Conservation (phyloP, 2,329 filamentous ascomycete species). For the Neocucurbitaria cava region DNA sequence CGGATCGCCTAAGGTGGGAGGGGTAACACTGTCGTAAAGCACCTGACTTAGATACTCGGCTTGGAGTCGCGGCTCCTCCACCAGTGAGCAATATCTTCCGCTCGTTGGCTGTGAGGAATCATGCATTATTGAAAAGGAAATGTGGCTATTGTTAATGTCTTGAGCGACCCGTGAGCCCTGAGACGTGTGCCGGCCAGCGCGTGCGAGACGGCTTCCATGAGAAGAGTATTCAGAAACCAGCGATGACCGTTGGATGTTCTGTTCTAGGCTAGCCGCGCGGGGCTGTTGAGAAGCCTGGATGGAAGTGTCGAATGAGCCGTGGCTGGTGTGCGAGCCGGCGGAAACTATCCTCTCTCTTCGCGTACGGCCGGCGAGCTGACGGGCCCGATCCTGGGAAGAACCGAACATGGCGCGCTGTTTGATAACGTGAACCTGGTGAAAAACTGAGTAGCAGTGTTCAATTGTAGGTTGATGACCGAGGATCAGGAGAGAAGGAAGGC, state of each 20-base stretch:
- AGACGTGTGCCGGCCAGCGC: neutral
- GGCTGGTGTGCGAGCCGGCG: constrained; percentile 20
- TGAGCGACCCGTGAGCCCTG: neutral
- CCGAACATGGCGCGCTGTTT: constrained; percentile 37
- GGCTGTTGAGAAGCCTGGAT: constrained; percentile 13
- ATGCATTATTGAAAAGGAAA: neutral
- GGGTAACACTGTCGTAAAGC: constrained; percentile 23
- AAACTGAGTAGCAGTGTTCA: constrained; percentile 8
- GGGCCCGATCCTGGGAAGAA: constrained; percentile 42
- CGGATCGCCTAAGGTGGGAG: neutral
- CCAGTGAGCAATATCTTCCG: neutral
- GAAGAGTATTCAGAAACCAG: neutral
- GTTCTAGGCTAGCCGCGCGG: neutral
- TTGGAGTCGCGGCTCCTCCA: constrained; percentile 29
- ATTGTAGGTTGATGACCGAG: constrained; percentile 6
- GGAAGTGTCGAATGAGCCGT: constrained; percentile 22
- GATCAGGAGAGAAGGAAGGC: constrained; percentile 1
- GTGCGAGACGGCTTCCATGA: neutral
- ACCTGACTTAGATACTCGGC: constrained; percentile 34
- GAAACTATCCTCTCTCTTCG: constrained; percentile 36
- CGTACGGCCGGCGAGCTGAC: constrained; percentile 43
- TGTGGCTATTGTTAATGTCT: neutral
- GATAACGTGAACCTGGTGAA: constrained; percentile 6
- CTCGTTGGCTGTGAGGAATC: constrained; percentile 7
- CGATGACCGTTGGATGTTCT: neutral